Percentiles rank a stretch among this genome's conserved stretches.
Evolutionary conservation across 257 asterid genomes (phyloP).

Genomic region (Echium plantagineum): DNA sequence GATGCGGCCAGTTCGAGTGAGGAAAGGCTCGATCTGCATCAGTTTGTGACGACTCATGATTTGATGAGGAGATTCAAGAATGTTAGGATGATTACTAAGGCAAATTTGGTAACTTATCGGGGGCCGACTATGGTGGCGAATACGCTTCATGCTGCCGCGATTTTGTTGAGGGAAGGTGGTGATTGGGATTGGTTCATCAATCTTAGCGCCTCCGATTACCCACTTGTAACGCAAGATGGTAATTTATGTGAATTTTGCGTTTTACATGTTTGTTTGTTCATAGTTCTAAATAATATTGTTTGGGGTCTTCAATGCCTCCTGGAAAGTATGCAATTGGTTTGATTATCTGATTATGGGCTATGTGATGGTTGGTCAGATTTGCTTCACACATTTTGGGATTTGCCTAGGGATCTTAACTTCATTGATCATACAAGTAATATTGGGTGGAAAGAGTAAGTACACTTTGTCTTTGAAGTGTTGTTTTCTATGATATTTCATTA

Average conservation of each 20-base stretch:
- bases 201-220: constrained; percentile 92
- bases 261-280: constrained; percentile 2
- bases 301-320: no score
- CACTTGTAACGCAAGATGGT: constrained; percentile 92
- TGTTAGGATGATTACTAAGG: constrained; percentile 81
- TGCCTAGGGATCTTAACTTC: constrained; percentile 92
- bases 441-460: constrained; percentile 97
- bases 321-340: constrained; percentile 1
- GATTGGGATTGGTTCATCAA: constrained; percentile 97
- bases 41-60: constrained; percentile 28
- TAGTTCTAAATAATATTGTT: background rate
- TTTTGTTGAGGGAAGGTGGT: constrained; percentile 75
- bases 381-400: constrained; percentile 71
- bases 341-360: constrained; percentile 9
- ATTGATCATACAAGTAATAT: constrained; percentile 88
- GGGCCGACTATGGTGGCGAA: constrained; percentile 98
- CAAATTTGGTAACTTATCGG: constrained; percentile 84
- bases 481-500: background rate
- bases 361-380: constrained; percentile 45
- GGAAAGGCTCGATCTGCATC: constrained; percentile 69
- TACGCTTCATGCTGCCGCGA: constrained; percentile 88
- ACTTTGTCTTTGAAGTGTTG: background rate
- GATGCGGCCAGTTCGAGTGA: constrained; percentile 76
- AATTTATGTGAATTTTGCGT: background rate
- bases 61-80: constrained; percentile 40